A percentile compares a stretch with the other conserved stretches of the same genome.
These are phyloP conservation scores for Euphrasia arctica DNA, from an alignment of 305 asterid genomes.

Conservation along the genomic window DNA sequence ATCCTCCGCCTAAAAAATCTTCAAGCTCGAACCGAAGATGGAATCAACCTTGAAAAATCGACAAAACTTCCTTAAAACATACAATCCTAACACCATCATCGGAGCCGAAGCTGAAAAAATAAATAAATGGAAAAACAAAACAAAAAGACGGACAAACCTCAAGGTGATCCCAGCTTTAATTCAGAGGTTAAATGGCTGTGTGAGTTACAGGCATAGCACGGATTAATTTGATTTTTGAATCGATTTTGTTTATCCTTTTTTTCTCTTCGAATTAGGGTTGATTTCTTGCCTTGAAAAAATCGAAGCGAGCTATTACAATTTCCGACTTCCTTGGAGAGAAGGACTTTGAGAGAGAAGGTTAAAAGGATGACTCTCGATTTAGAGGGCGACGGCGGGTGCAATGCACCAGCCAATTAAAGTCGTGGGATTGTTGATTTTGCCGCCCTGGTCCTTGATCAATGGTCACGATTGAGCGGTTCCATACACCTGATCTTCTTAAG, in stretches of 20 bases:
- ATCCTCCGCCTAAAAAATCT: conserved; percentile 28
- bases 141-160: background rate
- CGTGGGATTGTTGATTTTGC: background rate
- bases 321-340: conserved; percentile 48
- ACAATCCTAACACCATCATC: background rate
- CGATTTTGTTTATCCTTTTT: background rate
- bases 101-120: background rate
- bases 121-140: background rate
- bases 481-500: background rate
- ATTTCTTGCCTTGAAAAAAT: conserved; percentile 23
- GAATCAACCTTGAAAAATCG: conserved; percentile 32
- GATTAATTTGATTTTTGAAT: background rate
- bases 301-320: conserved; percentile 16
- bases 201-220: conserved; percentile 18
- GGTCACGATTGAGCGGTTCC: conserved; percentile 4
- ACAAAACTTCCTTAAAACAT: background rate
- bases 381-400: background rate
- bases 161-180: conserved; percentile 19
- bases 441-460: background rate
- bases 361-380: background rate
- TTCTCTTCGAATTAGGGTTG: background rate
- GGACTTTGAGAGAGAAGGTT: background rate
- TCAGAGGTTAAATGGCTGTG: conserved; percentile 14
- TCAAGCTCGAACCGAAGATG: conserved; percentile 18
- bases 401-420: background rate